Conservation (phyloP, 345 rosid genomes). For the Hibiscus mutabilis region DNA sequence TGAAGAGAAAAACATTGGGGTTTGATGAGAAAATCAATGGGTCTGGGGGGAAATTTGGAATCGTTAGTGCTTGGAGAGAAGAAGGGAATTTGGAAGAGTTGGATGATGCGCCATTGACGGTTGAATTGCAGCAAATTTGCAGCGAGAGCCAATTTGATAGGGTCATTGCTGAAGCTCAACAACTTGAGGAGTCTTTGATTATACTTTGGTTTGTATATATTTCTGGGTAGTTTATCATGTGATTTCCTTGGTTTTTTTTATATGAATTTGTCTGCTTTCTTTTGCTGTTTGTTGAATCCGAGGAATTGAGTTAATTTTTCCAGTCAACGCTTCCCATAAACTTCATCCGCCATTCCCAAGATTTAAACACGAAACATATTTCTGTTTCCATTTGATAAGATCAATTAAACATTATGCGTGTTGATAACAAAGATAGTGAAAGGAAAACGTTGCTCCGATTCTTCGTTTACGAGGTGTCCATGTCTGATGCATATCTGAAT, state of each 20-base stretch:
- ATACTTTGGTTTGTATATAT: constrained; percentile 56
- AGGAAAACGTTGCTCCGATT: background rate
- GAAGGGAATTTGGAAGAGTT: constrained; percentile 36
- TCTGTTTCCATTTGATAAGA: background rate
- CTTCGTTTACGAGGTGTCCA: background rate
- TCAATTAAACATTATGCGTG: background rate
- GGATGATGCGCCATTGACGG: constrained; percentile 58
- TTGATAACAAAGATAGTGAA: background rate
- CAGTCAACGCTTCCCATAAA: background rate
- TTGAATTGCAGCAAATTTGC: constrained; percentile 46
- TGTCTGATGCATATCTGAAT: too few species aligned
- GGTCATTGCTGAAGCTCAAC: constrained; percentile 70
- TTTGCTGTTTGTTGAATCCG: background rate
- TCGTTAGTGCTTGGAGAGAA: constrained; percentile 23
- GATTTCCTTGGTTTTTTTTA: background rate
- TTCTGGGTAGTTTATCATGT: background rate
- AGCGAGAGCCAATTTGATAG: constrained; percentile 68
- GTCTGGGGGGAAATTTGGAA: constrained; percentile 19
- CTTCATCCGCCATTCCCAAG: background rate
- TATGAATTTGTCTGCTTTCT: background rate
- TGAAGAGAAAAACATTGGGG: constrained; percentile 4
- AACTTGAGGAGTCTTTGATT: constrained; percentile 49
- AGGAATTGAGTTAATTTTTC: background rate
- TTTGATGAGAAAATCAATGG: constrained; percentile 19
- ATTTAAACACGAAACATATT: background rate